Base-by-base conservation (phyloP, 495 filamentous ascomycete genomes). In the Penicillium paradoxum region DNA sequence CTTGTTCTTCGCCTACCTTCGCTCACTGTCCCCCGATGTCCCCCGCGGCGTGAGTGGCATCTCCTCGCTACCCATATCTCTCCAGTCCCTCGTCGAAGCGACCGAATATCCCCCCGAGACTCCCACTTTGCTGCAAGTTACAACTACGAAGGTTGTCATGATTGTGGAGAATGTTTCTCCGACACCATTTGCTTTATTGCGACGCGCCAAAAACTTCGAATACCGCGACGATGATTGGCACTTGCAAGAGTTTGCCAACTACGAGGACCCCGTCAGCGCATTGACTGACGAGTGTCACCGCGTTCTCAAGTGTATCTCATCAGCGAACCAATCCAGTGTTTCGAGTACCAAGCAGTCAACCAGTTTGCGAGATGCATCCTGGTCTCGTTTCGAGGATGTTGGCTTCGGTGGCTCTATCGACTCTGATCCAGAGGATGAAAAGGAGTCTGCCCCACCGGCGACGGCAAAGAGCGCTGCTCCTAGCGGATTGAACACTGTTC, bases 371-470 rank as follows among this genome's bases (percentile, higher is more conserved):
- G 91, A 96, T 70, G 87, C 91, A 22, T 90, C 90, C 5, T 98
- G 93, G 93, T 97, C 93, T 27, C 82, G 89, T 43, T 98, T 98
- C 61, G 89, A 97, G 64, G 93, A 97, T 68, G 81, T 96, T 59
- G 93, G 93, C 3, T 98, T 98, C 55, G 82, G 88, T 7, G 86
- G 83, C 48, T 64, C 87, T 0, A 76, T 90, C n/a, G 86, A 88
- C 32, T 78, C 83, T 8, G 82, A 86, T 11, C 71, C 81, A 32
- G 83, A 86, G n/a, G 63, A 65, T 8, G 85, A 86, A 13, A 73
- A 67, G 8, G 83, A 85, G 24, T 67, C 64, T 29, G 72, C 65
- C 2, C 47, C 54, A 3, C 57, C 58, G 25, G 60, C 68, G 37
- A 65, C 70, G 33, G 74, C 77, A 1, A 58, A 53, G 39, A 56